Evolutionary conservation across 2,329 filamentous ascomycete species (phyloP).

Genomic region (Phaeoacremonium minimum): DNA sequence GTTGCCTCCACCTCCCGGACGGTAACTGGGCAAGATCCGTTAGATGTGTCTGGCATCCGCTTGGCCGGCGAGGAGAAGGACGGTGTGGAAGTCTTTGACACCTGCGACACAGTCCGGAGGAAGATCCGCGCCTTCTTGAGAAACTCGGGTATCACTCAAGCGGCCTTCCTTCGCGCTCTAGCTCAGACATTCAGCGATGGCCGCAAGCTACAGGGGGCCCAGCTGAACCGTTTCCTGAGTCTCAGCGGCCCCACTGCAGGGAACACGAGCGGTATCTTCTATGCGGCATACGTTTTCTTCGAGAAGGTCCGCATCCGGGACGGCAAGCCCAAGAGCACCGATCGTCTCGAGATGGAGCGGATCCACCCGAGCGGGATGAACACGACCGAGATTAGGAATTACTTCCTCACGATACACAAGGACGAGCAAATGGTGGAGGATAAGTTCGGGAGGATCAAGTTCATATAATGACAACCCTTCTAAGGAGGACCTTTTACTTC

Average conservation of each 20-base stretch:
- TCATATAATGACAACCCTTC: no score
- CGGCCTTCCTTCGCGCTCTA: constrained; percentile 41
- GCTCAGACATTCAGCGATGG: constrained; percentile 5
- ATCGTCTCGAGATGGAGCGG: constrained; percentile 41
- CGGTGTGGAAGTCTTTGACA: constrained; percentile 45
- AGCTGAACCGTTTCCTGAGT: constrained; percentile 36
- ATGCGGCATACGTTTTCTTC: constrained; percentile 47
- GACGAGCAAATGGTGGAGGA: neutral
- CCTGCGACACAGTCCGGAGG: constrained; percentile 51
- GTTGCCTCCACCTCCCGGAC: no score
- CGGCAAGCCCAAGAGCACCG: constrained; percentile 40
- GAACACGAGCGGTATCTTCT: constrained; percentile 37
- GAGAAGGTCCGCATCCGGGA: constrained; percentile 46
- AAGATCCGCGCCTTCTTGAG: constrained; percentile 51
- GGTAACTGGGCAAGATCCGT: no score
- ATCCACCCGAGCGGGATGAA: neutral
- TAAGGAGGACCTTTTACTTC: no score
- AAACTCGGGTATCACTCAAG: constrained; percentile 41
- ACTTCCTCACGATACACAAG: neutral
- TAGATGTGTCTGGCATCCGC: constrained; percentile 23
- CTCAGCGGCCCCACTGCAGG: constrained; percentile 38
- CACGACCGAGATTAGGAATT: neutral
- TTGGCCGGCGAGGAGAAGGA: constrained; percentile 39
- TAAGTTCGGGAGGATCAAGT: no score
- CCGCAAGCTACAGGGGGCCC: constrained; percentile 26